Percentiles rank a stretch among this genome's conserved stretches.
Conservation (phyloP, 352 stramenopile species). For the Phytophthora aleatoria region DNA sequence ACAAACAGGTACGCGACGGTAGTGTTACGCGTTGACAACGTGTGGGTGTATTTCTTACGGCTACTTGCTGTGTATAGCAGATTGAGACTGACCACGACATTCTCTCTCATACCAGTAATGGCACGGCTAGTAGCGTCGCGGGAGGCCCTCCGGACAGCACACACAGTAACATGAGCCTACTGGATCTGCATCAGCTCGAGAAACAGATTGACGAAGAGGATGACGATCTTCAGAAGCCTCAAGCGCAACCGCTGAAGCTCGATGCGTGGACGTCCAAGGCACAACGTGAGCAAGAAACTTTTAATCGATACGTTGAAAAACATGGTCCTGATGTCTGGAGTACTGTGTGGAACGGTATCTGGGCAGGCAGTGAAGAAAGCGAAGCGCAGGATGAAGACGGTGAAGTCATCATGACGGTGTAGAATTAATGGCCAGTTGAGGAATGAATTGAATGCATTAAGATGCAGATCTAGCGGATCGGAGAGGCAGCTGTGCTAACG, state of each 20-base stretch:
- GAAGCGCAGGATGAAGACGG: conserved; percentile 52
- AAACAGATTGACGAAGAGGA: conserved; percentile 26
- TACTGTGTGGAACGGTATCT: conserved; percentile 57
- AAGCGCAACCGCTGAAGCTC: conserved; percentile 42
- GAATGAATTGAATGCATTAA: conserved; percentile 25
- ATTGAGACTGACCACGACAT: conserved; percentile 41
- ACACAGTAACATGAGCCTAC: conserved; percentile 25
- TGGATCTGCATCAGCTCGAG: conserved; percentile 24
- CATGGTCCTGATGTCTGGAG: conserved; percentile 53
- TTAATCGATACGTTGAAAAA: conserved; percentile 34
- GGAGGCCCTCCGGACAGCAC: conserved; percentile 27
- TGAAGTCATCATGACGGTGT: conserved; percentile 87
- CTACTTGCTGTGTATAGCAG: conserved; percentile 31
- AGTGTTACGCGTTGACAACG: conserved; percentile 3
- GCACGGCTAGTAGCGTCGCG: conserved; percentile 20
- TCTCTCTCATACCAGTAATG: conserved; percentile 45
- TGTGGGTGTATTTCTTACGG: conserved; percentile 27
- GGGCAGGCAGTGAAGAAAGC: conserved; percentile 41
- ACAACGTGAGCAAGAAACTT: conserved; percentile 41
- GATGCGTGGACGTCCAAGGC: conserved; percentile 48
- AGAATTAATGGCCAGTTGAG: conserved; percentile 28
- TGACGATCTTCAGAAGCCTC: conserved; percentile 1
- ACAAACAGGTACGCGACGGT: conserved; percentile 38
- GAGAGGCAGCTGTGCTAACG: conserved; percentile 9
- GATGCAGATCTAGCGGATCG: conserved; percentile 13